Conservation (phyloP, 2,329 filamentous ascomycete species). For the Neofusicoccum laricinum region DNA sequence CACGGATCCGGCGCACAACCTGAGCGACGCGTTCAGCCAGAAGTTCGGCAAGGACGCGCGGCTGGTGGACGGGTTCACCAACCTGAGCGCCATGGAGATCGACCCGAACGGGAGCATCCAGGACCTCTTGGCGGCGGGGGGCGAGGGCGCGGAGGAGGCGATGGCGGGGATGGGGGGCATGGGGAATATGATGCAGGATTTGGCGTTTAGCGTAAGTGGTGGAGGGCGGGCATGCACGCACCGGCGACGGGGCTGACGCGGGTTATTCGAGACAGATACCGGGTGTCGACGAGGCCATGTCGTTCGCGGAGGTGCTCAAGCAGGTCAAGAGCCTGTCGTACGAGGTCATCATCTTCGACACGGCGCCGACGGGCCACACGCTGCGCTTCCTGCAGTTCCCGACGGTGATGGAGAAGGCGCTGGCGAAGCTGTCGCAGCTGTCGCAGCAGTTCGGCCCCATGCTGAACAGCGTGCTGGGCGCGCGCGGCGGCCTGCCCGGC, state of each 20-base stretch:
- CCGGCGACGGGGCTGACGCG: background rate
- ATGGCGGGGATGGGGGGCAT: conserved; percentile 67
- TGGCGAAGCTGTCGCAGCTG: conserved; percentile 94
- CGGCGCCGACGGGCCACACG: conserved; percentile 94
- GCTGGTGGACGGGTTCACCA: conserved; percentile 85
- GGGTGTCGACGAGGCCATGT: conserved; percentile 99
- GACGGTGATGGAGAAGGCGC: conserved; percentile 93
- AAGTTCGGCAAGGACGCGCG: conserved; percentile 99
- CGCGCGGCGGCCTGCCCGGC: conserved; percentile 73
- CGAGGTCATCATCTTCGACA: conserved; percentile 99
- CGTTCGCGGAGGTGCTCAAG: conserved; percentile 97
- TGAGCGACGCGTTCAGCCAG: conserved; percentile 95
- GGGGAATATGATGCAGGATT: conserved; percentile 97
- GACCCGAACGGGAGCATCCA: conserved; percentile 98
- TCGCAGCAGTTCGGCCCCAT: conserved; percentile 94
- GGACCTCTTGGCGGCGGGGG: conserved; percentile 79
- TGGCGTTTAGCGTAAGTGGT: conserved; percentile 80
- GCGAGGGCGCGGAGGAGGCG: conserved; percentile 67
- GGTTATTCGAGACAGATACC: conserved; percentile 64
- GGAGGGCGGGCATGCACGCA: too few relatives aligned
- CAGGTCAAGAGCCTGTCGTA: conserved; percentile 99
- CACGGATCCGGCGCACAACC: conserved; percentile 96
- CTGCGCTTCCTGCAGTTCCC: conserved; percentile 98
- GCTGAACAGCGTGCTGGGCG: conserved; percentile 87
- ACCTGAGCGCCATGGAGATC: conserved; percentile 98